Base-by-base conservation (phyloP, 495 filamentous ascomycete genomes). In the Gamarada debralockiae region DNA sequence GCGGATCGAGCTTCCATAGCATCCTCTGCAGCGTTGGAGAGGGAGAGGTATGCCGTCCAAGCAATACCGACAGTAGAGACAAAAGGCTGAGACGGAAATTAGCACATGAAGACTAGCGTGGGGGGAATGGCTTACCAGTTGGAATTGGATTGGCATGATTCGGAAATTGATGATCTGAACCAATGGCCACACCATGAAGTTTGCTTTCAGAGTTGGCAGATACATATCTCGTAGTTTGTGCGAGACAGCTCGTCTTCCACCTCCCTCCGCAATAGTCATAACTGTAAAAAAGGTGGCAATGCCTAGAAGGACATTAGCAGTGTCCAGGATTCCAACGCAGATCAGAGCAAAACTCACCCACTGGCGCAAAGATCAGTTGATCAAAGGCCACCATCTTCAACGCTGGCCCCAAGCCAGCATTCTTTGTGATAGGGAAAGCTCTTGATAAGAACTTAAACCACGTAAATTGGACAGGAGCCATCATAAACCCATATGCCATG, bases 121-220 rank as follows among this genome's bases (percentile, higher is more conserved):
- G n/a, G 23, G 1, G 24, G 17, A 20, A 25, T 14, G 54, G 80
- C 92, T 81, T 65, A 97, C 93, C 67, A 99, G 85, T 69, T 97
- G 95, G 66, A 95, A 96, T 66, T 96, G 92, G 43, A 97, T 81
- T 3, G 95, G 95, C 70, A 97, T 87, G 50, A 97, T 69, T 20
- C 95, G 79, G 72, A 99, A 99, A 72, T 99, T 99, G 64, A 99
- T 74, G 50, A 99, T 84, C 72, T 99, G 95, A 22, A 97, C 95
- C 4, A 85, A 82, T 17, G 95, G 95, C 95, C 95, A 99, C 8
- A 99, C 77, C 65, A 96, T 80, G 60, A 84, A 99, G 67, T 97
- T 97, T 43, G 95, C 95, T 74, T 97, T 96, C 55, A 98, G 73
- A 14, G 92, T 89, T 21, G 93, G 90, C 58, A 95, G 61, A 67